A percentile compares a stretch with the other conserved stretches of the same genome.
phyloP scores from a whole-genome alignment of 768 basidiomycete genomes.

The Serpula lacrymans region DNA sequence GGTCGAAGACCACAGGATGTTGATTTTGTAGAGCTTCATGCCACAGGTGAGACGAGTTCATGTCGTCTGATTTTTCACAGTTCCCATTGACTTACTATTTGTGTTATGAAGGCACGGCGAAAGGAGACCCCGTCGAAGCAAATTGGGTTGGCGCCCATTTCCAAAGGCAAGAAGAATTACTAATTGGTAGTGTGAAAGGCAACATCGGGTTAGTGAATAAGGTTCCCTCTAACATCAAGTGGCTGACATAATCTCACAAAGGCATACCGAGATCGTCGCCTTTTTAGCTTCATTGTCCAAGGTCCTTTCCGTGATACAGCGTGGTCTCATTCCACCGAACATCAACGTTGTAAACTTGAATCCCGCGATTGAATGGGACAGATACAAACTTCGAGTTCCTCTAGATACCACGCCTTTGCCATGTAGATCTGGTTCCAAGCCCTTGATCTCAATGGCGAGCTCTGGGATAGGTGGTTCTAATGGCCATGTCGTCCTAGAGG shows the following conservation, averaged over 20 bases:
- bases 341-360: constrained; percentile 33
- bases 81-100: background rate
- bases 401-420: constrained; percentile 22
- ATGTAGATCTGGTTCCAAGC: constrained; percentile 16
- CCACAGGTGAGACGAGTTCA: constrained; percentile 39
- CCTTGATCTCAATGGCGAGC: constrained; percentile 37
- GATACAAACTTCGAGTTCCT: constrained; percentile 36
- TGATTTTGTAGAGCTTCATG: constrained; percentile 42
- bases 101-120: constrained; percentile 34
- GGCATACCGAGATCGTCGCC: constrained; percentile 39
- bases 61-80: too few species aligned
- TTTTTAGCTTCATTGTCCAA: constrained; percentile 44
- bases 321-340: constrained; percentile 34
- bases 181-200: constrained; percentile 42
- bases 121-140: constrained; percentile 42
- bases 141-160: constrained; percentile 39
- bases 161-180: constrained; percentile 26
- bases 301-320: constrained; percentile 35
- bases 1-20: constrained; percentile 31
- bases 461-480: constrained; percentile 44
- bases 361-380: constrained; percentile 35
- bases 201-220: constrained; percentile 45
- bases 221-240: too few species aligned
- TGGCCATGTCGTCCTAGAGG: constrained; percentile 38
- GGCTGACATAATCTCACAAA: constrained; percentile 8